Percentiles rank a stretch among this genome's conserved stretches.
These are phyloP conservation scores for Pisolithus orientalis DNA, from an alignment of 768 basidiomycete species.

Conservation along the genomic window DNA sequence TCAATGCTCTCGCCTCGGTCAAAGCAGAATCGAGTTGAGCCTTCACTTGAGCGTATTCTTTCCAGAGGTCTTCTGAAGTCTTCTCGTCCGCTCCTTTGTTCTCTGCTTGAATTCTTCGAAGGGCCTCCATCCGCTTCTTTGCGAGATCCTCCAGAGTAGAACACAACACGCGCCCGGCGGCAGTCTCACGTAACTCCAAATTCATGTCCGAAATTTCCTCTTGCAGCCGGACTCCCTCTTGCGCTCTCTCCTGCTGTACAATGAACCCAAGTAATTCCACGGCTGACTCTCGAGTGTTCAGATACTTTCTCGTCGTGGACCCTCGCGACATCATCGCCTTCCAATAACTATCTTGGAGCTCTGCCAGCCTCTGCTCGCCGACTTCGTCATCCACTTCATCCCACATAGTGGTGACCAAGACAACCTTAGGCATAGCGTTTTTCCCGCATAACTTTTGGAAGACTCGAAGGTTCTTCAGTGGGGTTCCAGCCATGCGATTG, in stretches of 20 bases:
- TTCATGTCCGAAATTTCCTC: constrained; percentile 4
- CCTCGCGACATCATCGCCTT: constrained; percentile 5
- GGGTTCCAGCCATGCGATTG: constrained; percentile 29
- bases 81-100: not conserved
- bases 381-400: constrained; percentile 11
- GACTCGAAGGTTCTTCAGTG: constrained; percentile 27
- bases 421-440: constrained; percentile 24
- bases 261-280: constrained; percentile 5
- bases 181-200: constrained; percentile 9
- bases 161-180: constrained; percentile 5
- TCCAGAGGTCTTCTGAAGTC: constrained; percentile 4
- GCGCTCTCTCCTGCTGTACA: not conserved
- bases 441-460: constrained; percentile 25
- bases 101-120: constrained; percentile 8
- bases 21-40: not conserved
- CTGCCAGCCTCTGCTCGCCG: constrained; percentile 12
- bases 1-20: not conserved
- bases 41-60: constrained; percentile 1
- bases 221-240: constrained; percentile 5
- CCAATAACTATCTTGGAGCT: constrained; percentile 1
- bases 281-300: constrained; percentile 6
- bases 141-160: constrained; percentile 4
- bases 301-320: constrained; percentile 3
- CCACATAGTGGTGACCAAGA: constrained; percentile 19
- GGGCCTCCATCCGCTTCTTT: constrained; percentile 1